Evolutionary conservation across 352 stramenopile species (phyloP), one percentile per base, ranked within the genome.

Genomic region (Globisporangium polare): DNA sequence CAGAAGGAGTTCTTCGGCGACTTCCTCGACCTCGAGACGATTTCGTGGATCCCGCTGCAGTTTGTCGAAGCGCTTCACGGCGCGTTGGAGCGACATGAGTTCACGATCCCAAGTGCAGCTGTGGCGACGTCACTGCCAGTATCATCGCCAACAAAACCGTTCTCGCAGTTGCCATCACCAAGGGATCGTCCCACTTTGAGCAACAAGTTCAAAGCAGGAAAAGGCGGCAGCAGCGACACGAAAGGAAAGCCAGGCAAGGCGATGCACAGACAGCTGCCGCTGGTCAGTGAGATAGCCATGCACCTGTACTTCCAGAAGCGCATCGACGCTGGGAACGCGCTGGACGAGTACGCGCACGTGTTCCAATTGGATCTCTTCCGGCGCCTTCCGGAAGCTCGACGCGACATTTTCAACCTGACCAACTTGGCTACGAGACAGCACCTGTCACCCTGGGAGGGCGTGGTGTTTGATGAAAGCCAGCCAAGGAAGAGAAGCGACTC

Each of bases 21-120:
- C 45, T 87, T 86, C 58, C 54, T 89, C 4, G 77, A 89, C 29
- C 33, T 80, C 15, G 75, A 89, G 27, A 87, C 75, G 8, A 77
- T 89, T 53, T 73, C 75, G 26, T 89, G 79, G 77, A 65, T 87
- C n/a, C 77, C 79, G 3, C 50, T 71, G 8, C 65, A 61, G 7
- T 67, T 87, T 17, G 53, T 89, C 1, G 65, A 81, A 17, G 65
- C 65, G 0, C 61, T 86, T 5, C 68, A 82, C 53, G 43, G 60
- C 26, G 69, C 77, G 0, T 56, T 83, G 1, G 68, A 80, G 55
- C 51, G 62, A 18, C 74, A 69, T 12, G 77, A 79, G 60, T 85
- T 80, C 33, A 69, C 51, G 6, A 65, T 70, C 20, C 77, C 74
- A 41, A 29, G 50, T 18, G 49, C 42, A 20, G 43, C 45, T 26